Conservation (phyloP, 2,329 filamentous ascomycete species). For the Beauveria sp. region DNA sequence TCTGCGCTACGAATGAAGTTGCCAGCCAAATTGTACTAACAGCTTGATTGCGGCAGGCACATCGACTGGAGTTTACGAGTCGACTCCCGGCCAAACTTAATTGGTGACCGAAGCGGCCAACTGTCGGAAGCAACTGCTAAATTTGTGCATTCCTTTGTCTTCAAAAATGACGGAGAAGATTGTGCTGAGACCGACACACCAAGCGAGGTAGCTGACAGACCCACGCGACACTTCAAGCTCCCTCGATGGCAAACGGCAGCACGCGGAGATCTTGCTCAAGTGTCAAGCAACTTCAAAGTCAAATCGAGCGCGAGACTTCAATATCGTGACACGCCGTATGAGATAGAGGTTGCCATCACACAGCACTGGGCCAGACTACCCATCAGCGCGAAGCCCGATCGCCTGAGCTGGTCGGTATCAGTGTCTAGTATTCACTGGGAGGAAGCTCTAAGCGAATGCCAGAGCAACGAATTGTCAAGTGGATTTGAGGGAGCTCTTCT, state of each 20-base stretch:
- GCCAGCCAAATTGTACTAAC: not conserved
- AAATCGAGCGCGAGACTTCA: constrained; percentile 23
- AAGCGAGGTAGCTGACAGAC: not conserved
- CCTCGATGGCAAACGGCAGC: constrained; percentile 4
- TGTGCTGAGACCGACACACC: too few species aligned
- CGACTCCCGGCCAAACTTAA: constrained; percentile 15
- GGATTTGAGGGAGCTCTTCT: constrained; percentile 24
- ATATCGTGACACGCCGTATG: constrained; percentile 23
- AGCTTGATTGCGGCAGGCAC: not conserved
- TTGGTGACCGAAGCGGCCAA: not conserved
- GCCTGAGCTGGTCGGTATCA: constrained; percentile 23
- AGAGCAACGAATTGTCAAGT: constrained; percentile 18
- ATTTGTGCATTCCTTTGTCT: not conserved
- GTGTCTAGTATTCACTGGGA: constrained; percentile 29
- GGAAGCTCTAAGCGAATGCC: constrained; percentile 25
- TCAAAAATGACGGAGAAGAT: not conserved
- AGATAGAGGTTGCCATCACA: constrained; percentile 25
- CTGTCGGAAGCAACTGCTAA: not conserved
- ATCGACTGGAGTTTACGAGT: constrained; percentile 28
- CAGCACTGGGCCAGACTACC: constrained; percentile 20
- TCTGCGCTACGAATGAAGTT: not conserved
- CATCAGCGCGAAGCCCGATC: constrained; percentile 14
- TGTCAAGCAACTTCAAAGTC: constrained; percentile 13
- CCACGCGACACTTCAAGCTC: not conserved
- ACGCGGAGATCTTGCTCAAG: constrained; percentile 3